A percentile compares a stretch with the other conserved stretches of the same genome.
These are phyloP conservation scores for Suillus tomentosus DNA, from an alignment of 768 basidiomycete genomes.

Conservation along the genomic window DNA sequence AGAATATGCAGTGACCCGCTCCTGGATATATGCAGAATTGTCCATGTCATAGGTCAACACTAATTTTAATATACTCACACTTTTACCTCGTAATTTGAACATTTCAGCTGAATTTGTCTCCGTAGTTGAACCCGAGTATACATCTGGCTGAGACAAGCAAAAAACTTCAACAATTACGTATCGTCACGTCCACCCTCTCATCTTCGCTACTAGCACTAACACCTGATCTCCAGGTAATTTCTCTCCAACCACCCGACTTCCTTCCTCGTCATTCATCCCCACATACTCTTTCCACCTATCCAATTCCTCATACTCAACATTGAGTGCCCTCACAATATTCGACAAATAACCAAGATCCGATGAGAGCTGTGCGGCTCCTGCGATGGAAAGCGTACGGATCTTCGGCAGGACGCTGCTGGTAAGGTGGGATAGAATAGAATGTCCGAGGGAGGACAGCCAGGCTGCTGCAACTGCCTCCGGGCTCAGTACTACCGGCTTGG, in stretches of 20 bases:
- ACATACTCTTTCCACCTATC: conserved; percentile 76
- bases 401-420: conserved; percentile 69
- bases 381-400: conserved; percentile 59
- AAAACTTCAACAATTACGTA: neutral
- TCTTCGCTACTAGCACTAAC: conserved; percentile 27
- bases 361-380: conserved; percentile 80
- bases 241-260: conserved; percentile 22
- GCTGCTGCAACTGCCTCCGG: conserved; percentile 85
- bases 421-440: conserved; percentile 74
- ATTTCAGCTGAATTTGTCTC: neutral
- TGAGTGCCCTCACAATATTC: conserved; percentile 88
- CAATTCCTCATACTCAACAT: conserved; percentile 82
- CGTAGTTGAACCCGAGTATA: neutral
- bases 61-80: conserved; percentile 11
- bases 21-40: neutral
- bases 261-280: conserved; percentile 58
- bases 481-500: conserved; percentile 45
- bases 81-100: conserved; percentile 14
- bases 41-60: neutral
- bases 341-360: conserved; percentile 89
- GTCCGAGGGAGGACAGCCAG: conserved; percentile 91
- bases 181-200: conserved; percentile 33
- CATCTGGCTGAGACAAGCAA: neutral
- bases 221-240: conserved; percentile 26
- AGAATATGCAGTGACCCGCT: neutral